These are phyloP conservation scores for Amphibolis antarctica DNA, from an alignment of 106 monocot genomes.

Conservation along the genomic window DNA sequence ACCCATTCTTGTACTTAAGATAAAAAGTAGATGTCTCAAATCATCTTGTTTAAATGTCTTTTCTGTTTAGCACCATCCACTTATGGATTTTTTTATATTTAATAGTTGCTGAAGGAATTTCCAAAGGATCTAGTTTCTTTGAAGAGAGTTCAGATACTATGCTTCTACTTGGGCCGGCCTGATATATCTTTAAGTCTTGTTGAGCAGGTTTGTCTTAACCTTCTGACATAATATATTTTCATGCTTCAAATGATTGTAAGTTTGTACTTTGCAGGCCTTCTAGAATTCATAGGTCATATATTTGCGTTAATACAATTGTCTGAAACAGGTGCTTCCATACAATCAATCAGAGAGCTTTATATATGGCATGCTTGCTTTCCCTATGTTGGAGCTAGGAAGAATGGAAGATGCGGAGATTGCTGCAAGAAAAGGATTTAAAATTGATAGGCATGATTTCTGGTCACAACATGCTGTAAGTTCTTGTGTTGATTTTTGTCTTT, in stretches of 20 bases:
- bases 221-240: neutral
- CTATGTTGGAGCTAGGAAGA: conserved; percentile 70
- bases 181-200: conserved; percentile 57
- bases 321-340: conserved; percentile 42
- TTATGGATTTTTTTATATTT: neutral
- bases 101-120: conserved; percentile 54
- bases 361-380: conserved; percentile 80
- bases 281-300: too few relatives aligned
- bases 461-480: conserved; percentile 61
- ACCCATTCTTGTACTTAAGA: neutral
- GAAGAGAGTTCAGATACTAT: conserved; percentile 52
- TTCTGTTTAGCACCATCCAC: neutral
- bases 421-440: conserved; percentile 49
- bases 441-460: conserved; percentile 58
- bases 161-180: conserved; percentile 72
- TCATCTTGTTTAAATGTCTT: neutral
- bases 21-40: neutral
- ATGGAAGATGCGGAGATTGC: conserved; percentile 71
- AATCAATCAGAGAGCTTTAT: conserved; percentile 50
- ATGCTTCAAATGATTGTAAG: neutral
- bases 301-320: neutral
- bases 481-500: neutral
- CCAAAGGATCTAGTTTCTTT: conserved; percentile 64
- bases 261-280: neutral
- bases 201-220: conserved; percentile 31